Conservation (phyloP, 345 rosid genomes). For the Adansonia digitata region DNA sequence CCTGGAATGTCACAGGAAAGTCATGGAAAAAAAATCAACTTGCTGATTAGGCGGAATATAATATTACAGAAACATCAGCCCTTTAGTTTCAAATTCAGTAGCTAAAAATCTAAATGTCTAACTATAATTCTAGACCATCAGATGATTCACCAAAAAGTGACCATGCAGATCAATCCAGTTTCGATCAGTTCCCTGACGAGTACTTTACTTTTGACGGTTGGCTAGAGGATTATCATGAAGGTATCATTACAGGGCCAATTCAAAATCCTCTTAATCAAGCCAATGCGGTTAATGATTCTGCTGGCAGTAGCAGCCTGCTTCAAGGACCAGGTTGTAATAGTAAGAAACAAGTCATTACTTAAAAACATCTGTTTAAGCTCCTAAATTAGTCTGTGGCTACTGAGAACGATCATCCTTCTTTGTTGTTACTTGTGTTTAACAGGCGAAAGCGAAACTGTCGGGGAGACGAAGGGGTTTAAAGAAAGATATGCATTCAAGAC, state of each 20-base stretch:
- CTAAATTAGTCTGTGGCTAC: not conserved
- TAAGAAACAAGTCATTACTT: conserved; percentile 9
- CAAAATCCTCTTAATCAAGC: conserved; percentile 32
- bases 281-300: conserved; percentile 16
- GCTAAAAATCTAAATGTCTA: conserved; percentile 27
- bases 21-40: conserved; percentile 29
- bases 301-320: conserved; percentile 29
- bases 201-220: conserved; percentile 47
- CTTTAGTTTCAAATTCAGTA: not conserved
- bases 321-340: conserved; percentile 21
- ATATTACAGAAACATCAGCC: not conserved
- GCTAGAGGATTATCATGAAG: conserved; percentile 40
- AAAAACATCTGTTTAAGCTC: not conserved
- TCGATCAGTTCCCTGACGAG: conserved; percentile 56
- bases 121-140: not conserved
- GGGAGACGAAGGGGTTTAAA: conserved; percentile 38
- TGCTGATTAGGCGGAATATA: not conserved
- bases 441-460: conserved; percentile 22
- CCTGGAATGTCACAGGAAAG: conserved; percentile 34
- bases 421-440: not conserved
- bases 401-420: not conserved
- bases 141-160: conserved; percentile 36
- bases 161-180: conserved; percentile 26
- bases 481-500: conserved; percentile 80
- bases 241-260: conserved; percentile 22